Evolutionary conservation across 225 moss, liverwort and hornwort genomes (phyloP).

Genomic region (Anthoceros angustus): DNA sequence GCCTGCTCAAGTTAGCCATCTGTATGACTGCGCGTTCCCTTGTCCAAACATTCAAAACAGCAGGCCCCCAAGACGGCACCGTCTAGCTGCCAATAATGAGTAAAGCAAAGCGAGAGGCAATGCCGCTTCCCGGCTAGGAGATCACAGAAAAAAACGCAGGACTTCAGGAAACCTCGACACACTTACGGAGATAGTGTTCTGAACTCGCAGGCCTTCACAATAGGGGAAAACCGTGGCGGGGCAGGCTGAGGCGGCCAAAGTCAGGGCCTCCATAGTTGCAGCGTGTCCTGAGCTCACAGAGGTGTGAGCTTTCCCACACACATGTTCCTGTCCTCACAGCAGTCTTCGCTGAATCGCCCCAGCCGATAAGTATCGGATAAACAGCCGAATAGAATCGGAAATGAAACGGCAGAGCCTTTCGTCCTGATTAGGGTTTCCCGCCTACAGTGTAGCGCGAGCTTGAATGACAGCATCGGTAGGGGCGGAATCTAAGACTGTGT

Average conservation of each 20-base stretch:
- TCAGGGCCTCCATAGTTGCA: background rate
- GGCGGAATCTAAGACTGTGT: background rate
- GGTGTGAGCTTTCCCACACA: no score
- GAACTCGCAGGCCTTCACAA: background rate
- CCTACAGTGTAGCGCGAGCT: background rate
- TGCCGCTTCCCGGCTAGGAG: background rate
- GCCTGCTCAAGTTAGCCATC: no score
- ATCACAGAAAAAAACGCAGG: background rate
- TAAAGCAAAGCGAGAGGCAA: no score
- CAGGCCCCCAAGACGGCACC: no score
- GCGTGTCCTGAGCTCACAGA: background rate
- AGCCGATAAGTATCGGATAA: background rate
- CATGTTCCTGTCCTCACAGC: background rate
- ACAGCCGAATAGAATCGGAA: background rate
- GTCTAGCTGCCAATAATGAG: no score
- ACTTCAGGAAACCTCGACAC: background rate
- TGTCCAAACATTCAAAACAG: no score
- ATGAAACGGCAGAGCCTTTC: background rate
- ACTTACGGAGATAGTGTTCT: background rate
- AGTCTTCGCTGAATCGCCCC: background rate
- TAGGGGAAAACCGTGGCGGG: background rate
- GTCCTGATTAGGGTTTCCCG: background rate
- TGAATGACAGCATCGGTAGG: background rate
- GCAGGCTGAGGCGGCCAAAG: constrained; percentile 2
- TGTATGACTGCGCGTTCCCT: no score